A percentile compares a stretch with the other conserved stretches of the same genome.
Conservation (phyloP, 148 eudicot species). For the Camellia granthamiana region DNA sequence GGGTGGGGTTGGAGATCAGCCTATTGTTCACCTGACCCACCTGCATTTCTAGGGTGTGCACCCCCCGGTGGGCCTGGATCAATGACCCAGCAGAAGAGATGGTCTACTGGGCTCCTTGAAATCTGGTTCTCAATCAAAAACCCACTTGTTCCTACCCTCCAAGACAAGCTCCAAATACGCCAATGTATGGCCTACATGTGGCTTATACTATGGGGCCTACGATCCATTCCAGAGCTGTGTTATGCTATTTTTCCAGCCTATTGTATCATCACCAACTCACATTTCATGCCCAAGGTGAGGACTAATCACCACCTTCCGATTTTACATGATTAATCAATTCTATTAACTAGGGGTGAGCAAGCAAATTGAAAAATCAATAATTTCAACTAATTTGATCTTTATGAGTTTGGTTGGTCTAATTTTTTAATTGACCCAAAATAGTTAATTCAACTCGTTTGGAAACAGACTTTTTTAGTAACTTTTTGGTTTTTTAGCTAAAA, state of each 20-base stretch:
- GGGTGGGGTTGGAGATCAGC: slow-evolving; percentile 26
- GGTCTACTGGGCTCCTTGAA: slow-evolving; percentile 8
- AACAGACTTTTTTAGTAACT: too few relatives aligned
- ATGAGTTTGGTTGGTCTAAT: too few relatives aligned
- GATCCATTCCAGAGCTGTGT: slow-evolving; percentile 26
- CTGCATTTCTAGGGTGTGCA: slow-evolving; percentile 24
- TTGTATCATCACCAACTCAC: slow-evolving; percentile 23
- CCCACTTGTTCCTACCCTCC: slow-evolving; percentile 14
- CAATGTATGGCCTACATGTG: slow-evolving; percentile 25
- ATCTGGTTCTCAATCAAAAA: slow-evolving; percentile 21
- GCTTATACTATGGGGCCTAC: slow-evolving; percentile 21
- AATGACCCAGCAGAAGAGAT: slow-evolving; percentile 29
- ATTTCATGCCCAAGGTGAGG: slow-evolving; percentile 27
- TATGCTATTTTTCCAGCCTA: slow-evolving; percentile 27
- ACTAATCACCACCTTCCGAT: too few relatives aligned
- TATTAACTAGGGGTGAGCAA: too few relatives aligned
- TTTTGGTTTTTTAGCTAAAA: too few relatives aligned
- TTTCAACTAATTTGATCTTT: too few relatives aligned
- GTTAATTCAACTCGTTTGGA: too few relatives aligned
- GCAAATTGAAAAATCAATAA: too few relatives aligned
- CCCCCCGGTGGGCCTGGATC: slow-evolving; percentile 17
- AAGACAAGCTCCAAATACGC: slow-evolving; percentile 14
- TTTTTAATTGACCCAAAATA: too few relatives aligned
- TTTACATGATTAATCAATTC: too few relatives aligned
- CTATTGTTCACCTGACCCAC: slow-evolving; percentile 11